These are phyloP conservation scores for Xenosphaeropsis pyriputrescens DNA, from an alignment of 2,329 filamentous ascomycete species.

Conservation along the genomic window DNA sequence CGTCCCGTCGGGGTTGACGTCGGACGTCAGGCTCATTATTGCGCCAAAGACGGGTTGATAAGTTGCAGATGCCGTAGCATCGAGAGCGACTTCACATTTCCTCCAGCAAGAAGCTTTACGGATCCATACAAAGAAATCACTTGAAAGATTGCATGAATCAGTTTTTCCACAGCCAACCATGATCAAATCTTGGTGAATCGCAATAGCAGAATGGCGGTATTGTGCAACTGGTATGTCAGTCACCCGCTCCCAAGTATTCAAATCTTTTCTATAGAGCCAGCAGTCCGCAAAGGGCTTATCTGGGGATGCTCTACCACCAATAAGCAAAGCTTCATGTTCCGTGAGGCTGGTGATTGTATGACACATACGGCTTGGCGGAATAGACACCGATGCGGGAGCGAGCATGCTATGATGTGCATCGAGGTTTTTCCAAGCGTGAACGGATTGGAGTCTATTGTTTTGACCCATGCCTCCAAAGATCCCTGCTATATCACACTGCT, in stretches of 20 bases:
- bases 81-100: slow-evolving; percentile 6
- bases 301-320: slow-evolving; percentile 70
- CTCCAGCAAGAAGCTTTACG: slow-evolving; percentile 9
- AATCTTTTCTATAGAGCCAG: slow-evolving; percentile 51
- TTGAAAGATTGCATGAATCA: slow-evolving; percentile 11
- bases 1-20: slow-evolving; percentile 1
- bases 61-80: not conserved
- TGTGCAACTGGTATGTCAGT: slow-evolving; percentile 54
- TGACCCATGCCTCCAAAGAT: slow-evolving; percentile 18
- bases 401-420: not conserved
- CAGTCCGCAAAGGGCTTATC: slow-evolving; percentile 54
- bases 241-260: slow-evolving; percentile 42
- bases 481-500: slow-evolving; percentile 19
- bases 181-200: slow-evolving; percentile 33
- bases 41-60: too few species aligned
- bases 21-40: not conserved
- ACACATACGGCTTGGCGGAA: slow-evolving; percentile 45
- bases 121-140: slow-evolving; percentile 12
- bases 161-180: slow-evolving; percentile 16
- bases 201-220: slow-evolving; percentile 58
- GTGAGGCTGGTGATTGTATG: slow-evolving; percentile 59
- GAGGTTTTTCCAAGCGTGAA: slow-evolving; percentile 28
- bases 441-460: slow-evolving; percentile 24
- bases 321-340: slow-evolving; percentile 43
- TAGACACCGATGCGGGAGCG: slow-evolving; percentile 8